phyloP scores from a whole-genome alignment of 73 alveolate species.

The Tetrahymena elliotti region DNA sequence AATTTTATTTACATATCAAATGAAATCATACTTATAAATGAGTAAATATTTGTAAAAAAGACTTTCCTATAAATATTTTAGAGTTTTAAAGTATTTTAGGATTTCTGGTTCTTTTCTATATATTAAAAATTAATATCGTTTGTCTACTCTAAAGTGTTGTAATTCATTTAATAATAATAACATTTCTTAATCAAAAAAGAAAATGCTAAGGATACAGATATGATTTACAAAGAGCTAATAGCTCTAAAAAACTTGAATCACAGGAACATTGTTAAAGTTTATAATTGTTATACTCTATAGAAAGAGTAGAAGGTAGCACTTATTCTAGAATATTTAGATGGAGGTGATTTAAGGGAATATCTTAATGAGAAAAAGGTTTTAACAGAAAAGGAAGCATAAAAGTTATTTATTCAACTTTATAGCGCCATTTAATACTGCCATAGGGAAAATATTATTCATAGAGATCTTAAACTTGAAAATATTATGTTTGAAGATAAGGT shows the following conservation, averaged over 20 bases:
- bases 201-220: slow-evolving; percentile 50
- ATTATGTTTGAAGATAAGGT: slow-evolving; percentile 15
- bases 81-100: not conserved
- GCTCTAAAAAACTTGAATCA: slow-evolving; percentile 43
- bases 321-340: slow-evolving; percentile 57
- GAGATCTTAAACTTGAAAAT: slow-evolving; percentile 35
- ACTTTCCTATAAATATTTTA: not conserved
- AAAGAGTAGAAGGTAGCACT: slow-evolving; percentile 34
- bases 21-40: not conserved
- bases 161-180: too few species aligned
- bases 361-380: not conserved
- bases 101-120: not conserved
- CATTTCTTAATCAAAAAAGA: not conserved
- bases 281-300: slow-evolving; percentile 37
- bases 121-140: not conserved
- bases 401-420: slow-evolving; percentile 1
- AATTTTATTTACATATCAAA: not conserved
- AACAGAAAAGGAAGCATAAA: slow-evolving; percentile 44
- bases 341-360: slow-evolving; percentile 46
- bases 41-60: not conserved
- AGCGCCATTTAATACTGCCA: slow-evolving; percentile 32
- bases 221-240: slow-evolving; percentile 52
- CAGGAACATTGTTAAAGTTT: slow-evolving; percentile 43
- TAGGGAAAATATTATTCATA: slow-evolving; percentile 15
- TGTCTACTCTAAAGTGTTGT: not conserved